Base-by-base conservation (phyloP, 2,329 filamentous ascomycete species). In the Sarocladium kiliense region DNA sequence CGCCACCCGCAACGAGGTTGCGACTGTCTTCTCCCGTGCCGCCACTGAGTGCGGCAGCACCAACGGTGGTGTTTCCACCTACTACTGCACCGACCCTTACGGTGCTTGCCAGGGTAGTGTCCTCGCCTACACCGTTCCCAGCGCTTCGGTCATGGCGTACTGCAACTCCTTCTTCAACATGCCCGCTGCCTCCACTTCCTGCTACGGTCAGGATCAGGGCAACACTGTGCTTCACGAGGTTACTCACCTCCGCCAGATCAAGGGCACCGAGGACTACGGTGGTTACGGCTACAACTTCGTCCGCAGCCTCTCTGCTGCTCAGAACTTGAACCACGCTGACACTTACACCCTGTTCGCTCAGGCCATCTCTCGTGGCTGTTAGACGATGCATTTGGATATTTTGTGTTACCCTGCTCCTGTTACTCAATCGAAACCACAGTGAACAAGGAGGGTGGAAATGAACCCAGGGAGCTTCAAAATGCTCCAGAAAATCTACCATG, bases 171-270 rank as follows among this genome's bases (percentile, higher is more conserved):
- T 78, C 70, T 88, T 84, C 72, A 77, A 64, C 44, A 74, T 88
- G 9, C 73, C 80, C 0, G 72, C 74, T 1, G 57, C 81, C 27
- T 70, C 77, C 9, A 61, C 61, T 9, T 68, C 65, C 1, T 89
- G 86, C 72, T 82, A 87, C 64, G 77, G 63, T 2, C 85, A 88
- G 69, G 85, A 87, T 64, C 81, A 85, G 70, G 81, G 80, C 2
- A 85, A 79, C 11, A 87, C 85, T 14, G 77, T 77, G 30, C 67
- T 89, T 12, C 86, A 89, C 63, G 86, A 89, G 74, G 74, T 77
- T 60, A 86, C 85, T 9, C 86, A 88, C 64, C 59, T 78, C 74
- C 77, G 18, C 69, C 77, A 64, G 75, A 70, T 69, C 58, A 81
- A 80, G 56, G 81, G 82, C 9, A 87, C 84, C 2, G 66, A 77